Conservation (phyloP, 345 rosid species). For the Limnanthes douglasii region DNA sequence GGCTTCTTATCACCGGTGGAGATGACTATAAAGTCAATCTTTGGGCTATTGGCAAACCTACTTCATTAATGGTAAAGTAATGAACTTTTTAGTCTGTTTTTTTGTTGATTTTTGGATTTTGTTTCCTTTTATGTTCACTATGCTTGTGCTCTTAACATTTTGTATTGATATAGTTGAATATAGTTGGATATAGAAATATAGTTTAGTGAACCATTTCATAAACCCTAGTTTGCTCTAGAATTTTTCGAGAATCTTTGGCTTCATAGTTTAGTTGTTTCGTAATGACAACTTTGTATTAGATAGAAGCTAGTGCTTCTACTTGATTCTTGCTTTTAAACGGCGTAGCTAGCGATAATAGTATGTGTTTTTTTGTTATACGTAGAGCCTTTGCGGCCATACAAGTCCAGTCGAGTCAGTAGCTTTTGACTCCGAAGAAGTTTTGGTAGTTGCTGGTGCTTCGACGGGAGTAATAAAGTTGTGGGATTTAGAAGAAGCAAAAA, state of each 20-base stretch:
- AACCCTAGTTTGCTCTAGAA: background rate
- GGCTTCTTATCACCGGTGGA: conserved; percentile 73
- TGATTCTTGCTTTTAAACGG: too few relatives aligned
- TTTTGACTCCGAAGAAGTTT: background rate
- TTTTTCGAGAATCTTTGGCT: conserved; percentile 1
- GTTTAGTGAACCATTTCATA: background rate
- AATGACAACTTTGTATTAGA: too few relatives aligned
- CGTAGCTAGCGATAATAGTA: too few relatives aligned
- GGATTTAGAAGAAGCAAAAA: background rate
- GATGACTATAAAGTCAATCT: conserved; percentile 89
- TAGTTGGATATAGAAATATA: conserved; percentile 4
- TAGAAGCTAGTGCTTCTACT: too few relatives aligned
- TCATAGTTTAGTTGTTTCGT: too few relatives aligned
- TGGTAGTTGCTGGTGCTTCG: background rate
- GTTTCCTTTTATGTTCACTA: background rate
- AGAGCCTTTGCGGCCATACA: too few relatives aligned
- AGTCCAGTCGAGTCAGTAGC: conserved; percentile 14
- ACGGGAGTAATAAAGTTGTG: background rate
- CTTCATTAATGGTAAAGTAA: conserved; percentile 61
- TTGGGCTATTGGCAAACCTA: conserved; percentile 85
- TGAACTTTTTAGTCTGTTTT: background rate
- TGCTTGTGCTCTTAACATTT: background rate
- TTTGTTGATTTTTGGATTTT: background rate
- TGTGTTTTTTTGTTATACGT: too few relatives aligned
- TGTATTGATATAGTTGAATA: background rate